Base-by-base conservation (phyloP, 2,329 filamentous ascomycete species). In the Colletotrichum limetticola region DNA sequence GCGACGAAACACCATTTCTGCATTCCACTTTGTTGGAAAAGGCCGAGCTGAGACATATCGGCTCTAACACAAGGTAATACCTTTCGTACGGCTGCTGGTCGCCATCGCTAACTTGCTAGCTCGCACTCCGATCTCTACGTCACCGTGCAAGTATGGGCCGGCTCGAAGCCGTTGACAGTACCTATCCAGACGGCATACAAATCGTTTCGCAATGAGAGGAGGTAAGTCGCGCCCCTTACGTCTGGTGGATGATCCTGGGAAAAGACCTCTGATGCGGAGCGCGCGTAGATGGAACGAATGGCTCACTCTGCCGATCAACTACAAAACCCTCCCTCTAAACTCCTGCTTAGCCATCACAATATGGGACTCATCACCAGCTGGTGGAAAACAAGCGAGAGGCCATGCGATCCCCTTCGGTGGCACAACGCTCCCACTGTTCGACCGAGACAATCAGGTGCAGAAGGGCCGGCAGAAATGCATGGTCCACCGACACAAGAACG, bases 151-250 rank as follows among this genome's bases (percentile, higher is more conserved):
- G 89, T 98, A 78, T 99, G 96, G 93, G 94, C 95, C 14, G 95
- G 97, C 78, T 98, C 95, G 32, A 99, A 99, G 81, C 95, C 96
- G 46, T 85, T 99, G 76, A 97, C 95, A 0, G 94, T 98, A 1
- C 94, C 95, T 0, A 90, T 97, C 12, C 96, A 98, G 82, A 99
- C 97, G 3, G 90, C 95, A 28, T 98, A 98, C 84, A 98, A 95
- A 80, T 86, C 94, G 8, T 98, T 99, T 81, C 95, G 95, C 80
- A 89, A 89, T 46, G 91, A 93, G 78, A 85, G 91, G 84, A 90
- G 86, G 87, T 92, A 76, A 65, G 80, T 68, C 46, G 6, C 6
- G 9, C 49, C 2, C 14, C 16, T 26, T 53, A 11, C 6, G 61
- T 22, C 32, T 42, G 14, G 16, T 5, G n/a, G 37, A 67, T 4